Conservation (phyloP, 768 basidiomycete genomes). For the Tephrocybe sp. region DNA sequence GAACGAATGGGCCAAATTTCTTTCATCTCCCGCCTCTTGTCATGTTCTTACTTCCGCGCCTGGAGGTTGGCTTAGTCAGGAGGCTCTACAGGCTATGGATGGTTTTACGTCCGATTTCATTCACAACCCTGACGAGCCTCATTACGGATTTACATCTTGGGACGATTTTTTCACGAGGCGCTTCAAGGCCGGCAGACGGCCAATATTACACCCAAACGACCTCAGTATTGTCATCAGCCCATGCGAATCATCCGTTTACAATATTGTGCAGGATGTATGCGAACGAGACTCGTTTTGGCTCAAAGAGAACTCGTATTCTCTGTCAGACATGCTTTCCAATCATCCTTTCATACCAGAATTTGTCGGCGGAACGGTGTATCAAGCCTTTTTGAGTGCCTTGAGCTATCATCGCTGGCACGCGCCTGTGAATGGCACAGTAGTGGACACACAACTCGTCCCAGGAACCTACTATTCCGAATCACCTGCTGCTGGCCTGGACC, state of each 20-base stretch:
- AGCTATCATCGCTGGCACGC: constrained; percentile 55
- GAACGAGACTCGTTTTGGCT: constrained; percentile 45
- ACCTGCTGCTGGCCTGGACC: constrained; percentile 16
- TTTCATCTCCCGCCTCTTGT: constrained; percentile 40
- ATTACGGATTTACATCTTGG: constrained; percentile 15
- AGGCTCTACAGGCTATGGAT: constrained; percentile 9
- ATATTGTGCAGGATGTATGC: constrained; percentile 31
- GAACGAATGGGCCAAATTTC: constrained; percentile 46
- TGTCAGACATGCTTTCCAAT: constrained; percentile 44
- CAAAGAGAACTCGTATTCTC: constrained; percentile 51
- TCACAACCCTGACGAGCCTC: background rate
- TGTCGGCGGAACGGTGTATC: constrained; percentile 42
- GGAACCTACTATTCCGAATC: constrained; percentile 48
- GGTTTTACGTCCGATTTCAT: constrained; percentile 1
- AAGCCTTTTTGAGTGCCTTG: constrained; percentile 47
- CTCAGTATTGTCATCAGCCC: constrained; percentile 35
- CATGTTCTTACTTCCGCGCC: constrained; percentile 35
- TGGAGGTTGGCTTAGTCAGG: constrained; percentile 45
- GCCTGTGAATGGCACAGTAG: constrained; percentile 41
- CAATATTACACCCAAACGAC: constrained; percentile 24
- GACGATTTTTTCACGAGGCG: constrained; percentile 46
- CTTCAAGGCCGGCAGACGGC: constrained; percentile 35
- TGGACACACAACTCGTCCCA: constrained; percentile 38
- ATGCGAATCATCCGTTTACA: constrained; percentile 47
- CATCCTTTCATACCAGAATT: constrained; percentile 28